A percentile compares a stretch with the other conserved stretches of the same genome.
Evolutionary conservation across 495 filamentous ascomycete genomes (phyloP).

Genomic region (Penicillium roqueforti): DNA sequence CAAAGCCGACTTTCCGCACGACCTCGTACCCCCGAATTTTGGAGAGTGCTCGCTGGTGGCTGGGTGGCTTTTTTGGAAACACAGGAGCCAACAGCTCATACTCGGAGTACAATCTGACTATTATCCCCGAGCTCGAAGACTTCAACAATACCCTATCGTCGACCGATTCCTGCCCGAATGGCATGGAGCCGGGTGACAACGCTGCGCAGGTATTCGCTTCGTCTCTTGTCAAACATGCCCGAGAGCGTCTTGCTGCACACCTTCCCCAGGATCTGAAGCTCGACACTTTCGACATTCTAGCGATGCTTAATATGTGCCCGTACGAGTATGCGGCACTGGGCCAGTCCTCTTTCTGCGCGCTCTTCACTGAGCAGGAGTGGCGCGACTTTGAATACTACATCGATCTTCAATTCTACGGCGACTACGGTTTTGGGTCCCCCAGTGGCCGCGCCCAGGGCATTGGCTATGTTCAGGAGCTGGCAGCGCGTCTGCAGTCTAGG

Average conservation of each 20-base stretch:
- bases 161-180: constrained; percentile 31
- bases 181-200: constrained; percentile 11
- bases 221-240: constrained; percentile 17
- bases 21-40: constrained; percentile 48
- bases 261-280: constrained; percentile 43
- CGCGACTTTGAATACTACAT: constrained; percentile 52
- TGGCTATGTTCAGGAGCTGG: constrained; percentile 59
- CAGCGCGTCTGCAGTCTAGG: constrained; percentile 55
- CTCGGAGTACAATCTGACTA: constrained; percentile 38
- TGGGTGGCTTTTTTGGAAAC: constrained; percentile 39
- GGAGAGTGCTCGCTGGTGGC: constrained; percentile 42
- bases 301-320: constrained; percentile 45
- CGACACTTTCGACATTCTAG: constrained; percentile 47
- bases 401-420: constrained; percentile 57
- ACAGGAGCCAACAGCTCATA: constrained; percentile 34
- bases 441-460: constrained; percentile 60
- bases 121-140: constrained; percentile 44
- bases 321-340: constrained; percentile 34
- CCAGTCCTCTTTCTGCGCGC: constrained; percentile 43
- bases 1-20: constrained; percentile 47
- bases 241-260: constrained; percentile 18
- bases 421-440: constrained; percentile 53
- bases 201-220: constrained; percentile 16
- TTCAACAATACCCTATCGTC: constrained; percentile 50
- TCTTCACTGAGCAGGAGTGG: constrained; percentile 57